A percentile compares a stretch with the other conserved stretches of the same genome.
Evolutionary conservation across 2,329 filamentous ascomycete genomes (phyloP).

Genomic region (Microcyclosporella mali): DNA sequence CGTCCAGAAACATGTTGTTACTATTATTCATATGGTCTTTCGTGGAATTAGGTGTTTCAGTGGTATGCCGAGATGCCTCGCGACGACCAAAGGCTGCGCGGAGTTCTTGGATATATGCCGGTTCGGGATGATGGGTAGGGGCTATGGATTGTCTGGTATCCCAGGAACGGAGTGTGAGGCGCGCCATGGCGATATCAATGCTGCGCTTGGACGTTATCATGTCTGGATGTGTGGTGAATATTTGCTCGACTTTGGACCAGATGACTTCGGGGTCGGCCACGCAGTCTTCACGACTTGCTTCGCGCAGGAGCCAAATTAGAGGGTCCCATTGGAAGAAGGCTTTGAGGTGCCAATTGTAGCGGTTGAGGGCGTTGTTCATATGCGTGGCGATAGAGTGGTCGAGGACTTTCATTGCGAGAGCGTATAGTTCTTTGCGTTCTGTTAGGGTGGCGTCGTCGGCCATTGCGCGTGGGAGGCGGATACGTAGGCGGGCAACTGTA

Average conservation of each 20-base stretch:
- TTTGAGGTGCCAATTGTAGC: conserved; percentile 49
- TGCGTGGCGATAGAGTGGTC: conserved; percentile 38
- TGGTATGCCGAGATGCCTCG: conserved; percentile 12
- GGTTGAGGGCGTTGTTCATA: conserved; percentile 35
- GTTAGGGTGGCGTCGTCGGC: conserved; percentile 25
- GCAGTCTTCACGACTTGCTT: conserved; percentile 25
- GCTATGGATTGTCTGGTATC: conserved; percentile 22
- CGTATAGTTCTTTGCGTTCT: conserved; percentile 37
- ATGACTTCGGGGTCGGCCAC: conserved; percentile 22
- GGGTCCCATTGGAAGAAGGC: conserved; percentile 46
- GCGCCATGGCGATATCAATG: conserved; percentile 39
- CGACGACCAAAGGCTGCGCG: conserved; percentile 9
- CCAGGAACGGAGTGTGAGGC: conserved; percentile 43
- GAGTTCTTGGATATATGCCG: conserved; percentile 11
- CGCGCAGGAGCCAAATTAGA: conserved; percentile 31
- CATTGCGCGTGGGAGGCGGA: conserved; percentile 40
- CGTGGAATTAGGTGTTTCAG: conserved; percentile 11
- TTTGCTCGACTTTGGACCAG: conserved; percentile 43
- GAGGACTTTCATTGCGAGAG: conserved; percentile 36
- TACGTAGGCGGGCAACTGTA: conserved; percentile 39
- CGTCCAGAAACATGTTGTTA: conserved; percentile 6
- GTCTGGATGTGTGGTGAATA: conserved; percentile 39
- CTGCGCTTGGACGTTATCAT: conserved; percentile 35
- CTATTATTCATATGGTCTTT: not conserved
- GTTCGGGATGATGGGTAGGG: conserved; percentile 3